These are phyloP conservation scores for Kluyveromyces sp. DNA, from an alignment of 1,139 yeast species.

Conservation along the genomic window DNA sequence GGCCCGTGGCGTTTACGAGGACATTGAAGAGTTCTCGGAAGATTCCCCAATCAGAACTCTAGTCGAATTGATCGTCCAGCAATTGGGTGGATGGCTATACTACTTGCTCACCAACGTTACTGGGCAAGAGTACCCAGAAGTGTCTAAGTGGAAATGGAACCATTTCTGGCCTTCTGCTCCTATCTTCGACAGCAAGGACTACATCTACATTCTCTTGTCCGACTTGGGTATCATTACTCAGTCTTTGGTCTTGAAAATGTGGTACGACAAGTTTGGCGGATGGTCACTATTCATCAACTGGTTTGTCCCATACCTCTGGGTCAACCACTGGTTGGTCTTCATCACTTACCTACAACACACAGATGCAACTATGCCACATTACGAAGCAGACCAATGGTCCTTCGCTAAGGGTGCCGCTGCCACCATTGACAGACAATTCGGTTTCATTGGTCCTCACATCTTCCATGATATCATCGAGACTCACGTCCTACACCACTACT, in stretches of 20 bases:
- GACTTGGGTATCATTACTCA: slow-evolving; percentile 64
- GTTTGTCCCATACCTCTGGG: slow-evolving; percentile 71
- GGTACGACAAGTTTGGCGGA: slow-evolving; percentile 57
- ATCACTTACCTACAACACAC: slow-evolving; percentile 82
- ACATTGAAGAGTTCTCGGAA: slow-evolving; percentile 53
- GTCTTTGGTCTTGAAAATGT: slow-evolving; percentile 47
- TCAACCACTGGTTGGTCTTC: slow-evolving; percentile 85
- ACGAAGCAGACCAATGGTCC: slow-evolving; percentile 67
- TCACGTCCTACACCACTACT: slow-evolving; percentile 80
- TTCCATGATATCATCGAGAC: slow-evolving; percentile 89
- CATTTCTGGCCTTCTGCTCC: slow-evolving; percentile 74
- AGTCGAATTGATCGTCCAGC: slow-evolving; percentile 52
- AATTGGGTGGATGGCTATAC: slow-evolving; percentile 65
- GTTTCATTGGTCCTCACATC: slow-evolving; percentile 69
- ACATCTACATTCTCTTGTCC: slow-evolving; percentile 59
- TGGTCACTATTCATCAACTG: slow-evolving; percentile 62
- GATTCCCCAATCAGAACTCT: slow-evolving; percentile 69
- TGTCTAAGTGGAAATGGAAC: slow-evolving; percentile 41
- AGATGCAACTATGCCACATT: slow-evolving; percentile 74
- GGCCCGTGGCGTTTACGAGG: slow-evolving; percentile 20
- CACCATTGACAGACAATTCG: slow-evolving; percentile 78
- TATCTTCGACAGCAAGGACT: slow-evolving; percentile 61
- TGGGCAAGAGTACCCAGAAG: slow-evolving; percentile 59
- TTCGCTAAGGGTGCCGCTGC: slow-evolving; percentile 88
- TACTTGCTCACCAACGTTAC: slow-evolving; percentile 67